Base-by-base conservation (phyloP, 495 filamentous ascomycete species). In the Lepraria neglecta region DNA sequence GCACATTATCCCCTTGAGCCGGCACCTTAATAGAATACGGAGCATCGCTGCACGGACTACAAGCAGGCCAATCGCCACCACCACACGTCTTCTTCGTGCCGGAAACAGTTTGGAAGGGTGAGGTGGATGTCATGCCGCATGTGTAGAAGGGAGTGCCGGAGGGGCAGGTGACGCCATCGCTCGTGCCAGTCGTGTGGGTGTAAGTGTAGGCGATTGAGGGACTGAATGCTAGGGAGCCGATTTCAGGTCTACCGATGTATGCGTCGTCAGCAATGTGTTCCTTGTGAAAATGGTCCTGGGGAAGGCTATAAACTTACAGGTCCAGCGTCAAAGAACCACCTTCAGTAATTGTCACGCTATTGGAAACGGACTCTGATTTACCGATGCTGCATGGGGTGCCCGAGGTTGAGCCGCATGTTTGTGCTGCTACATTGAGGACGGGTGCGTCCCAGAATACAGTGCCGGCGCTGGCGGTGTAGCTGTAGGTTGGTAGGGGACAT, bases 111-210 rank as follows among this genome's bases (percentile, higher is more conserved):
- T 59, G 57, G 44, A 31, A 59, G 19, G 57, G 33, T 27, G 45
- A 38, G 0, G 33, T 47, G 30, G 57, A 59, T 45, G 45, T 50
- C 45, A 59, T 48, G 31, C 57, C 57, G 6, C 33, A 59, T 17
- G 44, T 59, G 10, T 42, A 42, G 31, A 33, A 30, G 24, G 47
- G 27, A 51, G 21, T n/a, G 11, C 4, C 47, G 27, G 21, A 51
- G 12, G 24, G 27, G 14, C 47, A n/a, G 15, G 3, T 11, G 12
- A 51, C 45, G 10, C 56, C 56, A 21, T 58, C 56, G 24, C 30
- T 58, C 27, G 56, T 58, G 17, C 56, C 56, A 15, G 30, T 48
- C 10, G 30, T 38, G 15, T 30, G 19, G 30, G 17, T 46, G 19
- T 58, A 27, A 47, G 17, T 21, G 44, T 48, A 48, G 30, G n/a